Base-by-base conservation (phyloP, 2,329 filamentous ascomycete species). In the Ustulina deusta region DNA sequence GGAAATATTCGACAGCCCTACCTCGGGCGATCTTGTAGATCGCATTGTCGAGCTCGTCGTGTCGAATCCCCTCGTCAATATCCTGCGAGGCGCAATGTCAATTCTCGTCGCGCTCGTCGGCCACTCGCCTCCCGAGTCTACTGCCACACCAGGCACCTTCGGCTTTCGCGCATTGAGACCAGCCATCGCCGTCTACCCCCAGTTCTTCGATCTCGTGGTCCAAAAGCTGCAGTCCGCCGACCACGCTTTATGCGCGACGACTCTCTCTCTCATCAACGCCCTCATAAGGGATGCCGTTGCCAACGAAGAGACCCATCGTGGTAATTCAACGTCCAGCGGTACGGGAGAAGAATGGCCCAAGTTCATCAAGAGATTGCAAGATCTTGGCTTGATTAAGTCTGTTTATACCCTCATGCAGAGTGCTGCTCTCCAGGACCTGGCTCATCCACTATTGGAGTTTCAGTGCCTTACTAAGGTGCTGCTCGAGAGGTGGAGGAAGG, bases 351-450 rank as follows among this genome's bases (percentile, higher is more conserved):
- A 98, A 75, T 98, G 96, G 94, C 93, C 94, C 56, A 96, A 93
- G 75, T 97, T 98, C 75, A 94, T 99, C 79, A 97, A 97, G 83
- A 87, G 90, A 71, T 81, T 99, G 72, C 96, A 98, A 79, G 95
- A 98, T 80, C 82, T 98, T 34, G 96, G 95, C 0, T 89, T 98
- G 44, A 97, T 98, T 72, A 93, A 93, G 79, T 93, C 93, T 10
- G 95, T 97, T 15, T 97, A 94, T 79, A 89, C 89, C 71, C 87
- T 99, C 64, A 97, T 98, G 94, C 94, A 97, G 81, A 94, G 94
- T 75, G 95, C 93, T 32, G 91, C 94, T 1, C 84, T 98, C 70
- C 93, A 97, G 74, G 96, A 99, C 79, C 83, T 97, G 62, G 93
- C 94, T 11, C 92, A 95, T 75, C 94, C 96, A 13, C 83, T 98